A percentile compares a stretch with the other conserved stretches of the same genome.
phyloP scores from a whole-genome alignment of 306 rosid genomes.

The Lathyrus aphaca region DNA sequence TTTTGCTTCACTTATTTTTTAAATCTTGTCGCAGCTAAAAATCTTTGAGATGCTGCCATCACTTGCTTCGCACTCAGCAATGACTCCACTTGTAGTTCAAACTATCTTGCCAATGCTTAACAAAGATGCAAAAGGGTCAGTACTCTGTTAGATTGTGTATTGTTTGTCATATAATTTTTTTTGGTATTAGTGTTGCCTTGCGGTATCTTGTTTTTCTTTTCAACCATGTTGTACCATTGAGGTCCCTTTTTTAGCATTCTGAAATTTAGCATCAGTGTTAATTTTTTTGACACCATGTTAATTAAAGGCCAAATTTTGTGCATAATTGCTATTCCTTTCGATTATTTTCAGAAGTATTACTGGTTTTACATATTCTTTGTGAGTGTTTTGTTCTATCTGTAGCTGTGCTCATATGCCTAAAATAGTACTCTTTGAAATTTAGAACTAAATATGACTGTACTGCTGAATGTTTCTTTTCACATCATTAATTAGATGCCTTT shows the following conservation, averaged over 20 bases:
- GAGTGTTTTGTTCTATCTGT: constrained; percentile 18
- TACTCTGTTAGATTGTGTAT: constrained; percentile 39
- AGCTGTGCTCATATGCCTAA: constrained; percentile 10
- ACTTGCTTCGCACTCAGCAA: constrained; percentile 86
- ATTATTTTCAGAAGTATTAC: constrained; percentile 31
- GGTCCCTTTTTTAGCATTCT: constrained; percentile 25
- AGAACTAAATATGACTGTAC: not conserved
- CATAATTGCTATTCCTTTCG: constrained; percentile 10
- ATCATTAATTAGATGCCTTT: constrained; percentile 10
- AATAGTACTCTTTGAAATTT: constrained; percentile 20
- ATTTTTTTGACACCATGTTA: too few relatives aligned
- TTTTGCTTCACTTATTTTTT: constrained; percentile 33
- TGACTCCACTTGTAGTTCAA: constrained; percentile 86
- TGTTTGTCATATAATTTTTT: constrained; percentile 2
- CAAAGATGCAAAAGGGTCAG: constrained; percentile 75
- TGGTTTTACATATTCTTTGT: constrained; percentile 31
- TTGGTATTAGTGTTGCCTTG: constrained; percentile 30
- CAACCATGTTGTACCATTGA: constrained; percentile 7
- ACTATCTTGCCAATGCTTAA: constrained; percentile 89
- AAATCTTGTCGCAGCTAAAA: constrained; percentile 67
- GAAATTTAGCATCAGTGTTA: constrained; percentile 23
- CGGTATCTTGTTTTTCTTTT: constrained; percentile 25
- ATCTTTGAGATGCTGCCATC: constrained; percentile 78
- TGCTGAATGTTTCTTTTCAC: not conserved
- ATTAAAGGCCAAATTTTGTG: constrained; percentile 7